A percentile compares a stretch with the other conserved stretches of the same genome.
Conservation (phyloP, 2,329 filamentous ascomycete species). For the Aspergillus flavus region DNA sequence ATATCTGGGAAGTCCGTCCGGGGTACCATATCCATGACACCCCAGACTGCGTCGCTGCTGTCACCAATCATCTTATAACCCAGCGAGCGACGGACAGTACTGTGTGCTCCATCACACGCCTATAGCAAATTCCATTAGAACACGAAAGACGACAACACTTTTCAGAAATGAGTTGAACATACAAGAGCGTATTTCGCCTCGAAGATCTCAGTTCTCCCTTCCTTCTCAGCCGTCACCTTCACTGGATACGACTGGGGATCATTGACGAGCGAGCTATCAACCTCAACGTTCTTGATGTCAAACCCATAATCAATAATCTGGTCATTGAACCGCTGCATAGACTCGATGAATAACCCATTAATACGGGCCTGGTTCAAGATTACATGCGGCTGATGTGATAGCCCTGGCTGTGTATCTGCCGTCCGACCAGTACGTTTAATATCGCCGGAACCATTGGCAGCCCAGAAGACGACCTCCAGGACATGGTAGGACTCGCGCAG, state of each 20-base stretch:
- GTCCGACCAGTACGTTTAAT: conserved; percentile 54
- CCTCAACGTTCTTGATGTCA: conserved; percentile 53
- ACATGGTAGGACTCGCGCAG: conserved; percentile 62
- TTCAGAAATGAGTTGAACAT: conserved; percentile 25
- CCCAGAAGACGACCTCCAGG: conserved; percentile 62
- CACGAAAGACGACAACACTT: conserved; percentile 4
- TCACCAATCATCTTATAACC: conserved; percentile 62
- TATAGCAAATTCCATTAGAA: conserved; percentile 12
- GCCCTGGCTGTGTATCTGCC: conserved; percentile 56
- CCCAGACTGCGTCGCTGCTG: conserved; percentile 60
- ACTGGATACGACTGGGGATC: conserved; percentile 49
- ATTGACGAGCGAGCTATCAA: conserved; percentile 47
- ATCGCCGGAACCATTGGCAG: conserved; percentile 34
- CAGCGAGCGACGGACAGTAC: conserved; percentile 41
- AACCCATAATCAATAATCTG: conserved; percentile 59
- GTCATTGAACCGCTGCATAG: conserved; percentile 48
- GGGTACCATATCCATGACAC: conserved; percentile 57
- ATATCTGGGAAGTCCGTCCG: conserved; percentile 55
- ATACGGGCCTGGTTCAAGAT: conserved; percentile 61
- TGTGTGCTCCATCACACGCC: conserved; percentile 55
- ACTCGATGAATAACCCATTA: conserved; percentile 56
- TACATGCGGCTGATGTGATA: conserved; percentile 59
- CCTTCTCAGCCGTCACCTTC: conserved; percentile 46
- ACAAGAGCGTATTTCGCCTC: conserved; percentile 57
- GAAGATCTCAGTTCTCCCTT: conserved; percentile 45